A percentile compares a stretch with the other conserved stretches of the same genome.
These are phyloP conservation scores for Huntiella abstrusa DNA, from an alignment of 2,329 filamentous ascomycete species.

Conservation along the genomic window DNA sequence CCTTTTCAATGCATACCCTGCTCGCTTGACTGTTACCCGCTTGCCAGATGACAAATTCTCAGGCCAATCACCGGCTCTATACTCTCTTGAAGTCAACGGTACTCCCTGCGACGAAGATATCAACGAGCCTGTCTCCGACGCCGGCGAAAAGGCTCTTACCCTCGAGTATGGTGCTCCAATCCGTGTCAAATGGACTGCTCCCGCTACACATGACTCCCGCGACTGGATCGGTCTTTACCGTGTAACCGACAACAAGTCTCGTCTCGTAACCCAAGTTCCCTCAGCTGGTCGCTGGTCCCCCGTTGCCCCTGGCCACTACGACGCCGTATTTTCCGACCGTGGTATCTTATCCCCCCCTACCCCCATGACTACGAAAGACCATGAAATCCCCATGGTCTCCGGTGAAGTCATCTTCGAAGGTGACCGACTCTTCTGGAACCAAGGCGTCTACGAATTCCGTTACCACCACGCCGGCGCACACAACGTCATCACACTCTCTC, in stretches of 20 bases:
- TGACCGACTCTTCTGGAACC: slow-evolving; percentile 94
- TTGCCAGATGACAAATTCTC: slow-evolving; percentile 56
- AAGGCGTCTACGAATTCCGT: slow-evolving; percentile 88
- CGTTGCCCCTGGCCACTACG: slow-evolving; percentile 57
- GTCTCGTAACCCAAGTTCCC: slow-evolving; percentile 65
- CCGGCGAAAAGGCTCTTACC: slow-evolving; percentile 45
- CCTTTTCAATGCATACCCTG: slow-evolving; percentile 76
- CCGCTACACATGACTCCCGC: slow-evolving; percentile 66
- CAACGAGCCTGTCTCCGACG: slow-evolving; percentile 14
- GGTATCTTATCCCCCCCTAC: slow-evolving; percentile 57
- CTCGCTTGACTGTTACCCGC: slow-evolving; percentile 64
- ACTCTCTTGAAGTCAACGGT: slow-evolving; percentile 57
- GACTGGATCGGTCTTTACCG: slow-evolving; percentile 96
- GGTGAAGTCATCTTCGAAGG: slow-evolving; percentile 79
- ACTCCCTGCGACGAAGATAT: slow-evolving; percentile 32
- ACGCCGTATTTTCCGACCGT: slow-evolving; percentile 53
- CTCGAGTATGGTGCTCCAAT: slow-evolving; percentile 86
- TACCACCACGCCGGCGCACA: slow-evolving; percentile 91
- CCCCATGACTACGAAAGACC: slow-evolving; percentile 23
- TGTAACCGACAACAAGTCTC: slow-evolving; percentile 80
- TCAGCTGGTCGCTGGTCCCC: slow-evolving; percentile 82
- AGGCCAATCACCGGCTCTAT: slow-evolving; percentile 61
- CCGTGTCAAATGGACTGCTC: slow-evolving; percentile 76
- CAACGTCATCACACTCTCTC: slow-evolving; percentile 82
- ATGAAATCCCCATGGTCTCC: slow-evolving; percentile 28